These are phyloP conservation scores for Apiosordaria backusii DNA, from an alignment of 495 filamentous ascomycete genomes.

Conservation along the genomic window DNA sequence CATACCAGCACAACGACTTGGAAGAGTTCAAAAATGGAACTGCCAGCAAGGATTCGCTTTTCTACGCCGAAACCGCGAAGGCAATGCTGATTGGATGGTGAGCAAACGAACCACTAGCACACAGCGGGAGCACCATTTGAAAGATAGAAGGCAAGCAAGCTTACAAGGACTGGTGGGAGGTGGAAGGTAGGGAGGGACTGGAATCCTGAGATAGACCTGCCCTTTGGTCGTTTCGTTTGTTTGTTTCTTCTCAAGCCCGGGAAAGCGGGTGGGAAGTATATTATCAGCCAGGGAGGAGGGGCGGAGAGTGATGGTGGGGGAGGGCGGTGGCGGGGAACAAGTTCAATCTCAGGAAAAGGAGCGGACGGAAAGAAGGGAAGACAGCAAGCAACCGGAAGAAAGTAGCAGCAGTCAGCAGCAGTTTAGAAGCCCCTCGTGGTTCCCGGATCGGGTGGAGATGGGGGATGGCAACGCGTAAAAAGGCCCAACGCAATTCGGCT, in stretches of 20 bases:
- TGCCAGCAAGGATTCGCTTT: not conserved
- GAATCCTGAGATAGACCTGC: not conserved
- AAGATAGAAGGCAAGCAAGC: not conserved
- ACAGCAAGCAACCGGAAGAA: conserved; percentile 4
- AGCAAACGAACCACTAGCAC: not conserved
- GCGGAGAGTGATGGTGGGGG: not conserved
- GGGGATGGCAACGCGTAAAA: conserved; percentile 12
- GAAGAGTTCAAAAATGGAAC: not conserved
- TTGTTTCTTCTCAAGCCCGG: not conserved
- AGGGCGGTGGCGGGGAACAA: not conserved
- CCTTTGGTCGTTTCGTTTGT: not conserved
- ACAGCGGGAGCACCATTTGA: not conserved
- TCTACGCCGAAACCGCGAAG: not conserved
- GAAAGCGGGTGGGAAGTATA: conserved; percentile 3
- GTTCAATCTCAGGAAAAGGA: not conserved
- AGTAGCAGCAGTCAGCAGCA: not conserved
- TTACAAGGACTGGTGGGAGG: not conserved
- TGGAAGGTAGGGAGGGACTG: not conserved
- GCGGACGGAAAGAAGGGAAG: not conserved
- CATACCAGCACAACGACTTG: not conserved
- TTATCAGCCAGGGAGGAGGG: conserved; percentile 6
- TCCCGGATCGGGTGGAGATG: conserved; percentile 3
- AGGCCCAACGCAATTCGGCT: conserved; percentile 29
- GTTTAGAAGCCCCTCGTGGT: conserved; percentile 1
- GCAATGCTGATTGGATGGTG: not conserved